phyloP scores from a whole-genome alignment of 257 asterid genomes.

The Ocimum tenuiflorum region DNA sequence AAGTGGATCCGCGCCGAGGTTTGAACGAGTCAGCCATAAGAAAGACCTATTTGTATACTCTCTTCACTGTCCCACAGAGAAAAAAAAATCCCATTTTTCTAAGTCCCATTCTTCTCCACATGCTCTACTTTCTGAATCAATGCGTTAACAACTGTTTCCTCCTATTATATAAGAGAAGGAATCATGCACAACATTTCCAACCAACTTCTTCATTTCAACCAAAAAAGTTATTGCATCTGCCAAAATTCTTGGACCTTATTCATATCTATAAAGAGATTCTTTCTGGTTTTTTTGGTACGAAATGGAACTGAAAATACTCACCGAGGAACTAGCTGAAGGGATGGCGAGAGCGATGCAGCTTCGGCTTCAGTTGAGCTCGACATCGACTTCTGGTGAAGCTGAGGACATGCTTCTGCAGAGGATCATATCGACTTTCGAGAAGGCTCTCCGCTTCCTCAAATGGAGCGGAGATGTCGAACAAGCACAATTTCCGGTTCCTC shows the following conservation, averaged over 20 bases:
- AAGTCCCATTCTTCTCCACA: conserved; percentile 59
- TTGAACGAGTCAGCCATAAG: conserved; percentile 35
- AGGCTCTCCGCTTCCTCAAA: conserved; percentile 56
- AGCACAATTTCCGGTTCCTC: too few relatives aligned
- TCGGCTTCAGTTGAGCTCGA: conserved; percentile 36
- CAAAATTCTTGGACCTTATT: not conserved
- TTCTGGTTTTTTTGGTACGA: too few relatives aligned
- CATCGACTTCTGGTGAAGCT: conserved; percentile 31
- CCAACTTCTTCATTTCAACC: conserved; percentile 21
- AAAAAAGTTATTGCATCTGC: not conserved
- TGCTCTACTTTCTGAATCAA: conserved; percentile 12
- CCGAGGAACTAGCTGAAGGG: conserved; percentile 65
- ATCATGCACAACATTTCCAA: conserved; percentile 15
- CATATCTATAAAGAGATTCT: not conserved
- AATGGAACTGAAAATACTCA: conserved; percentile 37
- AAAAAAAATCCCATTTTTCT: conserved; percentile 65
- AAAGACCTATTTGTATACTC: too few relatives aligned
- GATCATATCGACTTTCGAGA: conserved; percentile 68
- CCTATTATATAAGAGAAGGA: too few relatives aligned
- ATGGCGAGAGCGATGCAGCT: conserved; percentile 71
- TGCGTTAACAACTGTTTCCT: conserved; percentile 29
- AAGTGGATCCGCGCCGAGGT: conserved; percentile 20
- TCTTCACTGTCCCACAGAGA: conserved; percentile 29
- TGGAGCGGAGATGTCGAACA: conserved; percentile 21
- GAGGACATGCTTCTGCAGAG: conserved; percentile 53